Evolutionary conservation across 352 stramenopile species (phyloP), one percentile per base, ranked within the genome.

Genomic region (Phytophthora cactorum): DNA sequence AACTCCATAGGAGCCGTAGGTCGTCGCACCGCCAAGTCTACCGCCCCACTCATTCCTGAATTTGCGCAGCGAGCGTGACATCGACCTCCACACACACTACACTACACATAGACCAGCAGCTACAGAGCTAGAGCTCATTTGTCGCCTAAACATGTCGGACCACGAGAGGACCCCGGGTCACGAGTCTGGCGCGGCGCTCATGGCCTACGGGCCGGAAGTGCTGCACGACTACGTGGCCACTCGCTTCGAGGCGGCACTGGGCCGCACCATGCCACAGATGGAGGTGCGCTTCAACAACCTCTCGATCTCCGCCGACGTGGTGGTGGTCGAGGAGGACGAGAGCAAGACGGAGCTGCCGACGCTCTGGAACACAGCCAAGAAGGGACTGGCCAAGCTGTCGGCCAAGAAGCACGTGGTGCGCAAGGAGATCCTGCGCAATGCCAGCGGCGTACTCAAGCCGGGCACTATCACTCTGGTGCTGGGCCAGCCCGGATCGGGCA

Each of bases 361-460:
- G 27, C 22, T 88, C n/a, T 68, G 53, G 10, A 85, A 85, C 66
- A 72, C 70, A 10, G 53, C 69, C 46, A 79, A 80, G 67, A 77
- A 77, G 53, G 44, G 44, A 14, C 34, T 86, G 49, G 43, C 59
- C 36, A 58, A 66, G 27, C 46, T 83, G 36, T 59, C 59, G 14
- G 63, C 69, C 62, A 74, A 72, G 55, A 86, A 86, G 57, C 60
- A 73, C 58, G 68, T 77, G n/a, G 62, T 84, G 44, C 65, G 60
- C 31, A 78, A 81, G 52, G 59, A 78, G 38, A 89, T 89, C 56
- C 69, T 89, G 46, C 66, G 81, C 39, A 66, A 80, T 32, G 66
- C 75, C 59, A 87, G 72, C 41, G 77, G 77, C 31, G 72, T 84
- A 17, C 62, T 89, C 53, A 77, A 78, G 31, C 79, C 77, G 2